Evolutionary conservation across 768 basidiomycete species (phyloP).

Genomic region (Leucocoprinus sp.): DNA sequence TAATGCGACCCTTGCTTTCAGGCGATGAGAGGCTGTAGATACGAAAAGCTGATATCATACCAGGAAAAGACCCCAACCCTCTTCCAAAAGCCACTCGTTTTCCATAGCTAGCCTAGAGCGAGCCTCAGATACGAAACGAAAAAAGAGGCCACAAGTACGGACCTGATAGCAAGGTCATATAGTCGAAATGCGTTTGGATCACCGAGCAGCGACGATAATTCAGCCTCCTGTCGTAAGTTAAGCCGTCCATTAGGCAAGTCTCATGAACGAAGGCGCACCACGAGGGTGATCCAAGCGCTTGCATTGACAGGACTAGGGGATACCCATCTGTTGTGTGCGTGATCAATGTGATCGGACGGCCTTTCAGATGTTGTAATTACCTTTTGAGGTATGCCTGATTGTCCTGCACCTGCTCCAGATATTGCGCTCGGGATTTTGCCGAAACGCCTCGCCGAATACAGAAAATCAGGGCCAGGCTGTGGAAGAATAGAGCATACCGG

Average conservation of each 20-base stretch:
- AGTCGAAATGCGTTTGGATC: conserved; percentile 53
- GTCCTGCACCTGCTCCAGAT: conserved; percentile 46
- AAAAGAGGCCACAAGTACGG: conserved; percentile 14
- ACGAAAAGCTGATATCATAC: conserved; percentile 22
- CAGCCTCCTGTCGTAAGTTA: conserved; percentile 45
- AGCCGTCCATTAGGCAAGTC: neutral
- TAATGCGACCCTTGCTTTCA: conserved; percentile 67
- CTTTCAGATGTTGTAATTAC: conserved; percentile 21
- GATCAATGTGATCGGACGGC: neutral
- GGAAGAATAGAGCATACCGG: conserved; percentile 63
- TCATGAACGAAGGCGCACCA: conserved; percentile 31
- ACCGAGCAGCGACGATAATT: conserved; percentile 51
- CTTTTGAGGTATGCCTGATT: conserved; percentile 58
- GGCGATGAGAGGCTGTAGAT: conserved; percentile 6
- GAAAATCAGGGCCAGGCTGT: conserved; percentile 57
- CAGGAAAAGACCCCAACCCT: conserved; percentile 61
- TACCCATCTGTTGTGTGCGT: conserved; percentile 41
- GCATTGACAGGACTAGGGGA: conserved; percentile 64
- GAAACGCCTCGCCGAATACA: conserved; percentile 40
- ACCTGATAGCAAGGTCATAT: conserved; percentile 66
- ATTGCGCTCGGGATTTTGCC: conserved; percentile 27
- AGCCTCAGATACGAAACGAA: neutral
- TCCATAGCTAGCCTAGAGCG: conserved; percentile 46
- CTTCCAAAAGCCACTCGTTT: conserved; percentile 66
- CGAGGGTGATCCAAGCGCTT: conserved; percentile 59